These are phyloP conservation scores for Aspergillus cristatus DNA, from an alignment of 495 filamentous ascomycete species.

Conservation along the genomic window DNA sequence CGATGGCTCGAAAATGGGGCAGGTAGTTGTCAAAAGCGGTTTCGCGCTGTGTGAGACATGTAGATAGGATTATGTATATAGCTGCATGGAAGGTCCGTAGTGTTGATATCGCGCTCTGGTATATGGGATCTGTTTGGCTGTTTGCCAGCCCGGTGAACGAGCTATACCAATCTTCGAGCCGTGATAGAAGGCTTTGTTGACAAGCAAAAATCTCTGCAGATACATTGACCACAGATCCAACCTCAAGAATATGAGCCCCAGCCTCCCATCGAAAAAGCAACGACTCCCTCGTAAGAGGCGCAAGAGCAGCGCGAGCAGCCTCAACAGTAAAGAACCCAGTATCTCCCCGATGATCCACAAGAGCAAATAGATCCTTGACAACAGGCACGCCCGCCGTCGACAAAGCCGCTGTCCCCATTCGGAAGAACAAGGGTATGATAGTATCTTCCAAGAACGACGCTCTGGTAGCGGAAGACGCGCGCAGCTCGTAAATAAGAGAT, in stretches of 20 bases:
- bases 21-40: not conserved
- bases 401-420: constrained; percentile 18
- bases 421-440: constrained; percentile 31
- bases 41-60: not conserved
- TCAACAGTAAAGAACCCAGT: not conserved
- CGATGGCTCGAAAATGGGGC: constrained; percentile 14
- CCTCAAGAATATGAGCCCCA: not conserved
- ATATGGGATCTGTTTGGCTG: not conserved
- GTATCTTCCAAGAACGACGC: constrained; percentile 19
- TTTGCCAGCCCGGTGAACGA: not conserved
- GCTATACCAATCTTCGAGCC: not conserved
- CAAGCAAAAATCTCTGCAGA: not conserved
- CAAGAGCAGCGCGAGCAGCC: not conserved
- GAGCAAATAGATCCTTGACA: not conserved
- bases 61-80: not conserved
- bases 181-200: not conserved
- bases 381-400: constrained; percentile 5
- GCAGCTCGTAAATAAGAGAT: constrained; percentile 21
- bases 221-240: not conserved
- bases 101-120: not conserved
- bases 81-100: not conserved
- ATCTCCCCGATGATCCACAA: not conserved
- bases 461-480: constrained; percentile 8
- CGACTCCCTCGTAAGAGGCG: not conserved
- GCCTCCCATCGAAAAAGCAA: not conserved